Base-by-base conservation (phyloP, 177 flowering plant species). In the Telopea speciosissima region DNA sequence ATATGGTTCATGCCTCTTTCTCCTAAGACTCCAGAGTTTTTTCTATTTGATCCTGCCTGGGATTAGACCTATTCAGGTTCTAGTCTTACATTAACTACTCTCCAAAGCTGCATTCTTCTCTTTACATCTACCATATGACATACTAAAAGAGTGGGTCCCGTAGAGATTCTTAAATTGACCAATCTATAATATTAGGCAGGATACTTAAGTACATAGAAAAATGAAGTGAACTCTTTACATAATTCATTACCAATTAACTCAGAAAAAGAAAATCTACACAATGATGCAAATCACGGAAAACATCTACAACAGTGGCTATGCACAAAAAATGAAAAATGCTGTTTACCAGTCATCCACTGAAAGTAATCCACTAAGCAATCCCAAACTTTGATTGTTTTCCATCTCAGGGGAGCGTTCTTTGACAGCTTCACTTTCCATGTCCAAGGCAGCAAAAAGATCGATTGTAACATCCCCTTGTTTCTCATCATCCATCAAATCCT, bases 401-500 rank as follows among this genome's bases (percentile, higher is more conserved):
- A 93, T 89, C 77, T 93, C 99, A 59, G 84, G 60, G 16, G 83
- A 83, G 62, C 91, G 83, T 70, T 90, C 99, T 63, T 71, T 81
- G 75, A 87, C 90, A 61, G 98, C 93, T 68, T 85, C 89, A 75
- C 80, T 80, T 85, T 93, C 98, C 89, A 89, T 76, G 80, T 96
- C 98, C 62, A 92, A 68, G 63, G 99, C 96, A 81, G 97, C 77
- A 85, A 76, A 93, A 77, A 96, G 93, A 83, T 96, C 99, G 73
- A 89, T 74, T 12, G 93, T 85, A 14, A 96, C 95, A 81, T 96
- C 99, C 66, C 93, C 97, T 83, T 82, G 97, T 75, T 96, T 96
- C 73, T 96, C 99, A 71, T 96, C 99, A 54, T 96, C 99, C 99
- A 96, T 96, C 60, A 96, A 88, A 83, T 96, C 99, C 84, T 93